phyloP scores from a whole-genome alignment of 176 grass and related monocot species.

The Avena eriantha region DNA sequence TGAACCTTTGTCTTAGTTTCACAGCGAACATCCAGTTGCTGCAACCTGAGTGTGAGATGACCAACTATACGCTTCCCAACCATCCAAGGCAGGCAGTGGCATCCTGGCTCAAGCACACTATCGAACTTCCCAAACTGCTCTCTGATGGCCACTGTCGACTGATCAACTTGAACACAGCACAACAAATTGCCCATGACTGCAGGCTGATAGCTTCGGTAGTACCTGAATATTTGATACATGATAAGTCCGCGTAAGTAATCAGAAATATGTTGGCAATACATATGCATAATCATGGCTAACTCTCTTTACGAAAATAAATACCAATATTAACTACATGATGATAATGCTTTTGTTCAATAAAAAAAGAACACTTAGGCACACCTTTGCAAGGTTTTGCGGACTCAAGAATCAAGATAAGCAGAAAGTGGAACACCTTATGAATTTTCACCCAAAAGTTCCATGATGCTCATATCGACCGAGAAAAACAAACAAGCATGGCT shows the following conservation, averaged over 20 bases:
- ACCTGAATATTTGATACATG: conserved; percentile 39
- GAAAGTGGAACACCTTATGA: not conserved
- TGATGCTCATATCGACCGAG: not conserved
- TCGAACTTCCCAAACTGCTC: conserved; percentile 54
- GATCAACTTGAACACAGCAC: conserved; percentile 58
- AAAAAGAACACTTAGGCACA: not conserved
- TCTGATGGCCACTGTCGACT: conserved; percentile 29
- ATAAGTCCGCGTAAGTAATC: conserved; percentile 5
- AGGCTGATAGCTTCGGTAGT: conserved; percentile 23
- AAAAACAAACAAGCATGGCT: not conserved
- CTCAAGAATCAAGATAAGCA: not conserved
- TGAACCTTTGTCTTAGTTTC: conserved; percentile 62
- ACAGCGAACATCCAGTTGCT: conserved; percentile 62
- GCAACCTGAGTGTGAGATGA: conserved; percentile 52
- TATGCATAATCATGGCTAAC: not conserved
- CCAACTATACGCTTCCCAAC: conserved; percentile 38
- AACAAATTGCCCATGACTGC: conserved; percentile 63
- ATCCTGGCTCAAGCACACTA: conserved; percentile 52
- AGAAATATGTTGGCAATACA: not conserved
- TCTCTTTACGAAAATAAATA: not conserved
- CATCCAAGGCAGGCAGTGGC: conserved; percentile 46
- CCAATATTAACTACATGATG: not conserved
- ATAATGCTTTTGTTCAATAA: not conserved
- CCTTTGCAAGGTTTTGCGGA: not conserved
- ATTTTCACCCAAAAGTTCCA: not conserved